Evolutionary conservation across 139 green algal species (phyloP).

Genomic region (Pleodorina starrii): DNA sequence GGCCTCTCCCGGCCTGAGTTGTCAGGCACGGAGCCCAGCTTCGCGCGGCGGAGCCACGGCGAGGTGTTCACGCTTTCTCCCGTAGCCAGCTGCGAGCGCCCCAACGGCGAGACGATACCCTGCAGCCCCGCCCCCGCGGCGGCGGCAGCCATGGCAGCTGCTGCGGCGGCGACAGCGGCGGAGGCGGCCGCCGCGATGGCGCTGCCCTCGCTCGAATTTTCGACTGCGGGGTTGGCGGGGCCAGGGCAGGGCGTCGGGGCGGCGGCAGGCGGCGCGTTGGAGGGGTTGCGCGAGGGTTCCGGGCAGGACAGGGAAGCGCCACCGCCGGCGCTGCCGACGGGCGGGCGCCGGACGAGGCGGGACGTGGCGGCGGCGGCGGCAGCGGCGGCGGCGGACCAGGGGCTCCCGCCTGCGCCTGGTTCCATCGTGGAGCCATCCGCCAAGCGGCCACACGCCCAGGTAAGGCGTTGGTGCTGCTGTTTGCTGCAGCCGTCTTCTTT

Average conservation of each 20-base stretch:
- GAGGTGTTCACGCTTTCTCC: conserved; percentile 27
- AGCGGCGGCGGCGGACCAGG: neutral
- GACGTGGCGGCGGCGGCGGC: conserved; percentile 7
- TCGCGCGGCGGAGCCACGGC: conserved; percentile 11
- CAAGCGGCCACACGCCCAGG: conserved; percentile 8
- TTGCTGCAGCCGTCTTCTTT: no score
- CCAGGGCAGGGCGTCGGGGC: neutral
- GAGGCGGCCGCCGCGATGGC: no score
- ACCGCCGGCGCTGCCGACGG: neutral
- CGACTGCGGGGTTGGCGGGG: no score
- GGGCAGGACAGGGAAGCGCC: neutral
- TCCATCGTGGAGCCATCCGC: conserved; percentile 10
- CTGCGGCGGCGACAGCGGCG: neutral
- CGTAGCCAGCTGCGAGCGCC: neutral
- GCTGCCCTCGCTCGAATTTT: no score
- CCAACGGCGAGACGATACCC: neutral
- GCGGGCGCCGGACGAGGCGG: neutral
- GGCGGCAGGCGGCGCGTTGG: neutral
- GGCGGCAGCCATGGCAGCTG: neutral
- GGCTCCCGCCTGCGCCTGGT: neutral
- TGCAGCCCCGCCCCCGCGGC: neutral
- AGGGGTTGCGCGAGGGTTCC: no score
- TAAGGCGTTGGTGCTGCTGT: neutral
- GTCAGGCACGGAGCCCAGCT: neutral
- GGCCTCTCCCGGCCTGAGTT: neutral